Base-by-base conservation (phyloP, 1,284 basidiomycete genomes). In the Irpex lacteus region DNA sequence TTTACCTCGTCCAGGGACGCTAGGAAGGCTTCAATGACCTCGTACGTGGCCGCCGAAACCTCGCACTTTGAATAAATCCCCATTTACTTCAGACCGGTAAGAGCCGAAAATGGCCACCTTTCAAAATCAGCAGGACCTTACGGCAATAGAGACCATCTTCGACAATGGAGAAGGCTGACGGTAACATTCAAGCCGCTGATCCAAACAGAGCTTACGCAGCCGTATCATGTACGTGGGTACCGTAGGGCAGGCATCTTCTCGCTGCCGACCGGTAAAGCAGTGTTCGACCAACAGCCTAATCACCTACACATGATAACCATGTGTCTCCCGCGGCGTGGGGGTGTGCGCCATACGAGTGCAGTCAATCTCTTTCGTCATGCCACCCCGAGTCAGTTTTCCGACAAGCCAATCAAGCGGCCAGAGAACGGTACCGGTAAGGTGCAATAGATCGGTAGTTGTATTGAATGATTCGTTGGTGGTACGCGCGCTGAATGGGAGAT, bases 191-290 rank as follows among this genome's bases (percentile, higher is more conserved):
- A 7, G 15, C 13, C 26, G 18, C 32, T 56, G 54, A 56, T 56
- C 21, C 54, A 32, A 56, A 21, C 9, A 26, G 26, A 34, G 34
- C 18, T 18, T 56, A 18, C 54, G 21, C 50, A 52, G 54, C 54
- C 11, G n/a, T 56, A 34, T 26, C 54, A 18, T 56, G 54, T 56
- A 36, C 54, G 34, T 21, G 54, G 54, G 54, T 56, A 44, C 40
- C 40, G 15, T 44, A 56, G 9, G 11, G 26, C 34, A 36, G 26
- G 54, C 19, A 56, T 15, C 7, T 9, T 56, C 19, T 13, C 54
- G 34, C 54, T 56, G 54, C 54, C 54, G 54, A 56, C 54, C 54
- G 54, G 54, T 56, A 56, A 52, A 7, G 19, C 54, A 56, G 19
- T 56, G 15, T 32, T 56, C 54, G 34, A 56, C 54, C 26, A 26